Base-by-base conservation (phyloP, 345 rosid genomes). In the Gossypium turneri region DNA sequence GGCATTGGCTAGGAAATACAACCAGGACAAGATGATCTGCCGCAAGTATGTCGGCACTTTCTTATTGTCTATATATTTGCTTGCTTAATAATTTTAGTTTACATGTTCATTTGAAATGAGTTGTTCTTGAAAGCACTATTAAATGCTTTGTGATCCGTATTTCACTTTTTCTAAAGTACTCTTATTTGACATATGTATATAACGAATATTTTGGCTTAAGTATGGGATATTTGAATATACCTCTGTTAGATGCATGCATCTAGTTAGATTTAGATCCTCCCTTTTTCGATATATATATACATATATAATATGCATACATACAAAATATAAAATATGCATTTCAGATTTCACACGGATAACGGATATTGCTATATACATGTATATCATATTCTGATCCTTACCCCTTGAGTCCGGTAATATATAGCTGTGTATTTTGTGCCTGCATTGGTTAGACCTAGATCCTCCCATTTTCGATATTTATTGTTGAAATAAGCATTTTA, bases 1-100 rank as follows among this genome's bases (percentile, higher is more conserved):
- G 88, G 92, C 90, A 12, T 67, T 88, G 86, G 94, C 92, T 74
- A 81, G 86, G 76, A 88, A 86, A 58, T 88, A 86, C 72, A 88
- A 88, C 77, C 89, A 88, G 81, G 89, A 90, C 67, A 90, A 88
- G 81, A 88, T 83, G 85, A 88, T 90, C 27, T 76, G 48, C 53
- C 24, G 24, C 70, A 94, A 97, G 78, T 92, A 77, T 84, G 91
- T 80, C 58, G 0, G 57, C 20, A 4, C 57, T 52, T 52, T 52
- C 20, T 52, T 52, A 52, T 52, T 52, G n/a, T 52, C 17, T 52
- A 17, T 52, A 16, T 52, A n/a, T 8, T 13, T 52, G 57, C n/a
- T 52, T 52, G 57, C 17, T 52, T 52, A 53, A 53, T 53, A 53
- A 53, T 53, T n/a, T 52, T 52, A 53, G 22, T 53, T 53, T 53